Base-by-base conservation (phyloP, 2,329 filamentous ascomycete genomes). In the Monilinia polystroma region DNA sequence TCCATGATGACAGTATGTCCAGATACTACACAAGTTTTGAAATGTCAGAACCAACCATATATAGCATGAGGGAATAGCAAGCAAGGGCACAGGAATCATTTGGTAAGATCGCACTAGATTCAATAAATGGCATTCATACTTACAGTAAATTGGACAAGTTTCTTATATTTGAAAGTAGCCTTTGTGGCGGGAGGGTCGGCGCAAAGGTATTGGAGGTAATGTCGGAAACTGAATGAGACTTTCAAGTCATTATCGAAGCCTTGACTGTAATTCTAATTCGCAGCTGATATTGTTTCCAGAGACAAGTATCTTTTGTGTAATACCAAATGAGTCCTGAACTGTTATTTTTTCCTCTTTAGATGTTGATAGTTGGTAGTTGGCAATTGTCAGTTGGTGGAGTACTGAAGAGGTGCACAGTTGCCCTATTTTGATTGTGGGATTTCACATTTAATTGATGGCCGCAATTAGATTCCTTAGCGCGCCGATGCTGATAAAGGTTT, bases 1-100 rank as follows among this genome's bases (percentile, higher is more conserved):
- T 95, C 91, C 91, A 95, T 94, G 73, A 63, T 76, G 63, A 49
- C 7, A 63, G 57, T 60, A 71, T 58, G 68, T 66, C 49, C n/a
- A 64, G 59, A 55, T 63, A 64, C 71, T 72, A 57, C 14, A 43
- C 52, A 54, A 51, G 60, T 23, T 29, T 32, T 11, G 32, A 32
- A 68, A 67, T 43, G 54, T 71, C 56, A 55, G 55, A 32, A 62
- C 12, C 3, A 60, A 35, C 38, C 38, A n/a, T 35, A 35, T 35
- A 35, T 26, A 14, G 18, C 6, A 20, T 26, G 20, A 43, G 18
- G 1, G 32, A 35, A 53, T 35, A 14, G 6, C 47, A 26, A 51
- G 14, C n/a, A 45, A 20, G 14, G n/a, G 26, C 11, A 41, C 7
- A 23, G 14, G 14, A 12, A 53, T 38, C 6, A 8, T 23, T 14